Base-by-base conservation (phyloP, 2,329 filamentous ascomycete genomes). In the Clarireedia paspali region DNA sequence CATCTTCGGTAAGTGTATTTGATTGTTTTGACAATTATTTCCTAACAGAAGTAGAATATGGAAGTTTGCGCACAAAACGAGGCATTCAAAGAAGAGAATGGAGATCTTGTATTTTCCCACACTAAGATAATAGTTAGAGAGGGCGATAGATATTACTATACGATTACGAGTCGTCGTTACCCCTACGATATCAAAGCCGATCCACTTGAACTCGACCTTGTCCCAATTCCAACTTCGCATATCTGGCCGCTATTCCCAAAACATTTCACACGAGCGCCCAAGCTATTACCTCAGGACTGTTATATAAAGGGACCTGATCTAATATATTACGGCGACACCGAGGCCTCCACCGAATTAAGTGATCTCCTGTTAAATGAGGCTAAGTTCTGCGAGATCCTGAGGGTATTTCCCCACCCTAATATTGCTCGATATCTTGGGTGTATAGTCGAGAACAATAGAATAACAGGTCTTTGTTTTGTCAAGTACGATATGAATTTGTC, bases 391-490 rank as follows among this genome's bases (percentile, higher is more conserved):
- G 56, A 58, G 47, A 52, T 58, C 34, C 40, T 58, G 6, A 50
- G n/a, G 34, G 42, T 40, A 59, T 50, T 39, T 56, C 63, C 65
- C 3, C 64, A 69, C 52, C 64, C 62, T 27, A 68, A 70, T 53
- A 64, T 70, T 38, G 64, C 64, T 14, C 53, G 47, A 5, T 69
- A 69, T 52, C 62, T 64, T 45, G 63, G 66, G 15, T 67, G 53
- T n/a, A 24, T 56, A 3, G 48, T 63, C 20, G 57, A 49, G 34
- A 23, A 51, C 15, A 59, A 63, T 49, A 60, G 60, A 58, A 63
- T 70, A 42, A 38, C 36, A 2, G 3, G 36, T 9, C 36, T 38
- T 15, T 38, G 36, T 38, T 38, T 38, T 38, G 9, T 10, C 15
- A 38, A 38, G 15, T 38, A 38, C 15, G 9, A 9, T 38, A 38